phyloP scores from a whole-genome alignment of 164 flowering plant genomes.

The Vitis labrusca region DNA sequence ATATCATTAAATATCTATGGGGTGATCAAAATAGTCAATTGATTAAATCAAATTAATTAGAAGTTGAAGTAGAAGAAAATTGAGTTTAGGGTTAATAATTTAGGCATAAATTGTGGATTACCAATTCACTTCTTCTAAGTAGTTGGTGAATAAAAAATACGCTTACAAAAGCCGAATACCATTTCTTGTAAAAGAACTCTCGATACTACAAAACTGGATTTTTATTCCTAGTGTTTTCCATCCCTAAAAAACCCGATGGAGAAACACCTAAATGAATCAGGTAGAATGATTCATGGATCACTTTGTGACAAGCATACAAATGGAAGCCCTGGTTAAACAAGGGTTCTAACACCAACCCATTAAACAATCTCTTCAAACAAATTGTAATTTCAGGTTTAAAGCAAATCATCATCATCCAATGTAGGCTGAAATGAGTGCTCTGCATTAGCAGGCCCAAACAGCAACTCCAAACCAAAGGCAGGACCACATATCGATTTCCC shows the following conservation, averaged over 20 bases:
- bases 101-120: too few relatives aligned
- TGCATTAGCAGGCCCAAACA: conserved; percentile 71
- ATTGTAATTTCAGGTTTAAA: background rate
- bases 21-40: too few relatives aligned
- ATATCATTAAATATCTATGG: too few relatives aligned
- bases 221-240: background rate
- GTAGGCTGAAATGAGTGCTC: conserved; percentile 14
- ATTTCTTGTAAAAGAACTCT: too few relatives aligned
- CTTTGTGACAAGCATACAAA: background rate
- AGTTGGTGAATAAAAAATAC: too few relatives aligned
- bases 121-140: too few relatives aligned
- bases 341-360: background rate
- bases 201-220: too few relatives aligned
- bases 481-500: conserved; percentile 71
- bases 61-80: too few relatives aligned
- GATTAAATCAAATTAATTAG: too few relatives aligned
- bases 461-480: conserved; percentile 75
- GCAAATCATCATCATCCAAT: conserved; percentile 11
- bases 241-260: background rate
- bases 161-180: too few relatives aligned
- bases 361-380: background rate
- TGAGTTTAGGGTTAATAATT: too few relatives aligned
- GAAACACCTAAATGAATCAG: background rate
- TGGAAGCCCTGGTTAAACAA: background rate
- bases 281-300: background rate